A percentile compares a stretch with the other conserved stretches of the same genome.
Evolutionary conservation across 192 early-diverging fungal species (phyloP).

Genomic region (Umbelopsis sp.): DNA sequence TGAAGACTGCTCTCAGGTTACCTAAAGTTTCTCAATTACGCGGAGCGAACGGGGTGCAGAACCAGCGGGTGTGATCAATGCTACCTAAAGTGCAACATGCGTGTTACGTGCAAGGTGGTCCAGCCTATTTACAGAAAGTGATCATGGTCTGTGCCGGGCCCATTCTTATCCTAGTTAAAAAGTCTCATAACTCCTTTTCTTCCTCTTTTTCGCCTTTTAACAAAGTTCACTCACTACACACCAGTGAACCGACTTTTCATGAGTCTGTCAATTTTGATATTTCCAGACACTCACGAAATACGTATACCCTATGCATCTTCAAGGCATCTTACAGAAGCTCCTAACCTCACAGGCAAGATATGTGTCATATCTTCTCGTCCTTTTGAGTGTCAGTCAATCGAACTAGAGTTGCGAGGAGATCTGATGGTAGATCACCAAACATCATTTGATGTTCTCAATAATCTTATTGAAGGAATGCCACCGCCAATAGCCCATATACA

Average conservation of each 20-base stretch:
- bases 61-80: not conserved
- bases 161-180: not conserved
- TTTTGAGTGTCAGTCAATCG: not conserved
- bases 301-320: not conserved
- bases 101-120: not conserved
- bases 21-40: not conserved
- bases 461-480: not conserved
- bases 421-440: not conserved
- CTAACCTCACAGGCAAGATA: not conserved
- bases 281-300: not conserved
- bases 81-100: not conserved
- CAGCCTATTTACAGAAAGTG: not conserved
- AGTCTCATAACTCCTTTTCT: not conserved
- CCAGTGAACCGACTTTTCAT: not conserved
- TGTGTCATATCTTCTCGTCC: conserved; percentile 2
- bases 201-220: not conserved
- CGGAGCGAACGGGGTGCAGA: not conserved
- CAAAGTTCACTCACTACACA: too few relatives aligned
- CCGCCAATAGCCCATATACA: not conserved
- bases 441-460: conserved; percentile 13
- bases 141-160: conserved; percentile 2
- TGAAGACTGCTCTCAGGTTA: not conserved
- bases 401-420: not conserved
- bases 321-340: not conserved
- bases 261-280: conserved; percentile 4